A percentile compares a stretch with the other conserved stretches of the same genome.
Evolutionary conservation across 257 asterid species (phyloP).

Genomic region (Gentiana straminea): DNA sequence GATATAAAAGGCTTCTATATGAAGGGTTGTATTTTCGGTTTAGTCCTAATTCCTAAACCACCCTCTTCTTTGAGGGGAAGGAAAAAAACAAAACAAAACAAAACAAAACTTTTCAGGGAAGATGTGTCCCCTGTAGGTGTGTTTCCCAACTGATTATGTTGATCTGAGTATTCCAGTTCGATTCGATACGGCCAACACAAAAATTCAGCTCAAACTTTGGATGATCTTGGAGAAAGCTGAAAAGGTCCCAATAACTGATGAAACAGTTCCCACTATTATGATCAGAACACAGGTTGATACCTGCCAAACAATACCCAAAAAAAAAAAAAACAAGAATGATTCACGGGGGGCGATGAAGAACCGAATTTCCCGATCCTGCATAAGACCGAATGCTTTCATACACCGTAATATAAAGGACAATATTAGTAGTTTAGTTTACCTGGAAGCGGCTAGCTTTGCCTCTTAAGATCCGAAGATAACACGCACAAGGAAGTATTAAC

Average conservation of each 20-base stretch:
- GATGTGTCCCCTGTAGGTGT: no score
- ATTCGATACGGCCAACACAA: no score
- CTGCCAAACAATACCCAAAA: slow-evolving; percentile 20
- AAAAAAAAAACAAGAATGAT: background rate
- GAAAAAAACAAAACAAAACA: no score
- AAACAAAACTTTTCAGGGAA: no score
- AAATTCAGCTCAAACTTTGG: slow-evolving; percentile 25
- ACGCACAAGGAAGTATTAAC: slow-evolving; percentile 76
- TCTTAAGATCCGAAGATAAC: slow-evolving; percentile 67
- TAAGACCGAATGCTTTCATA: background rate
- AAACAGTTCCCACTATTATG: slow-evolving; percentile 43
- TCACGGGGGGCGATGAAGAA: background rate
- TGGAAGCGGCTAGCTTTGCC: slow-evolving; percentile 46
- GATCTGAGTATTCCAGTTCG: no score
- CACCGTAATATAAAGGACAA: background rate
- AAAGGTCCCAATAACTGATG: slow-evolving; percentile 55
- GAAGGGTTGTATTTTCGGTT: no score
- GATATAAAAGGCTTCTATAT: no score
- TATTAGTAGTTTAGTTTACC: slow-evolving; percentile 27
- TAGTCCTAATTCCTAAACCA: no score
- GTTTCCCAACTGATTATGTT: no score
- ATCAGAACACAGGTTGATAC: slow-evolving; percentile 42
- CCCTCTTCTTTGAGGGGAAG: no score
- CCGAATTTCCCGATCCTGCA: background rate
- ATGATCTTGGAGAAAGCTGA: slow-evolving; percentile 62